Base-by-base conservation (phyloP, 805 yeast genomes). In the Saccharomycopsis sp. region DNA sequence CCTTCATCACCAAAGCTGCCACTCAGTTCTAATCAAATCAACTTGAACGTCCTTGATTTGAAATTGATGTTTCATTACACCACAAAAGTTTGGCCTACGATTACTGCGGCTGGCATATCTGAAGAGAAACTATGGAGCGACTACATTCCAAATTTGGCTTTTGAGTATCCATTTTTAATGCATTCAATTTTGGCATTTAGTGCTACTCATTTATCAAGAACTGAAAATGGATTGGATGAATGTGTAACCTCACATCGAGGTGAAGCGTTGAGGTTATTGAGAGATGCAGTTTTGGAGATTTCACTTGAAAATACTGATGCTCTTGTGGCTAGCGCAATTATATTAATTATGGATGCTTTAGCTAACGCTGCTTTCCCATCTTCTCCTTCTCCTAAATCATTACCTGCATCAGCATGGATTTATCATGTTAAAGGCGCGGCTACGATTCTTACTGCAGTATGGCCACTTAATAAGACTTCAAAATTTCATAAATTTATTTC, bases 391-490 rank as follows among this genome's bases (percentile, higher is more conserved):
- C 58, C 61, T 13, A 62, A 69, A 4, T 80, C 88, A 2, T 62
- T 88, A 46, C 95, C 96, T 1, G 89, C 97, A 2, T 80, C 93
- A 3, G 95, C 97, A 0, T 90, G 97, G 97, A 80, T 90, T 45
- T 93, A 86, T 68, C 97, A 90, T 57, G 96, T 90, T 9, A 85
- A 93, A 55, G 97, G 97, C 26, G 96, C 97, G 0, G 96, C 96
- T 4, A 89, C 97, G 0, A 90, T 90, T 43, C 68, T 90, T 41
- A 85, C 96, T 1, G 95, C 96, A 1, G 96, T 89, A n/a, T 87
- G 96, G 88, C 96, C 96, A 3, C 66, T 88, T 40, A 80, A 81
- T 38, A 80, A 77, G 38, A 69, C 72, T 11, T 81, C 87, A 2
- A 62, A 83, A 44, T 81, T 81, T 58, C 75, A 77, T 56, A 72